Evolutionary conservation across 2,329 filamentous ascomycete genomes (phyloP).

Genomic region (Penicillium sp.): DNA sequence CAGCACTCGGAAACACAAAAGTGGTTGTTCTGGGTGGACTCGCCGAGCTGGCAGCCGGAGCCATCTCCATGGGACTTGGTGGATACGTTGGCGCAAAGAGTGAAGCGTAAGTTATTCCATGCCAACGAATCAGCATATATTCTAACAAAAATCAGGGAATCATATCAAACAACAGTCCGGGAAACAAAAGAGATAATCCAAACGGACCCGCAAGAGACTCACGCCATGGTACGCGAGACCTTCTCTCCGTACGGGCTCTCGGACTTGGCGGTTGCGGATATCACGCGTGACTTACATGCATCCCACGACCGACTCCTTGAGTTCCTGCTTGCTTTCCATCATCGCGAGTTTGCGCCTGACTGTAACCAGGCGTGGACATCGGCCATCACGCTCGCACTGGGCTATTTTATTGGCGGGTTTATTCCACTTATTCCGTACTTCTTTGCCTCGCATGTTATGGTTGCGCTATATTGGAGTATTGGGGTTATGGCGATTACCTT

Average conservation of each 20-base stretch:
- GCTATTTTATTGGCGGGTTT: conserved; percentile 68
- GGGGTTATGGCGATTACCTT: conserved; percentile 44
- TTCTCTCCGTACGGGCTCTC: conserved; percentile 45
- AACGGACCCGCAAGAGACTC: conserved; percentile 37
- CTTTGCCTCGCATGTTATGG: conserved; percentile 47
- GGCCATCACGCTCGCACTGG: conserved; percentile 64
- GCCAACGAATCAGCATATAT: not conserved
- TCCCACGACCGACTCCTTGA: conserved; percentile 43
- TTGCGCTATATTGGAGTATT: conserved; percentile 51
- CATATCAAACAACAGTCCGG: conserved; percentile 46
- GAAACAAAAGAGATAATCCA: conserved; percentile 44
- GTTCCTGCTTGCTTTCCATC: conserved; percentile 51
- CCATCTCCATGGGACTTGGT: conserved; percentile 76
- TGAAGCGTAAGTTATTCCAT: conserved; percentile 44
- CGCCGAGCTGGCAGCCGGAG: conserved; percentile 73
- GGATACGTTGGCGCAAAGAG: conserved; percentile 63
- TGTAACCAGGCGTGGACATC: conserved; percentile 51
- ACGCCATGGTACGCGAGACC: conserved; percentile 40
- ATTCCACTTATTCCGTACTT: conserved; percentile 72
- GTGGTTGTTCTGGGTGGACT: conserved; percentile 70
- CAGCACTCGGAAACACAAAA: conserved; percentile 59
- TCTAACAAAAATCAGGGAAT: conserved; percentile 33
- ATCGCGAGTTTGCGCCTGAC: conserved; percentile 46
- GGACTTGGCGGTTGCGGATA: conserved; percentile 33
- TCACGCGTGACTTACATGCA: conserved; percentile 37